phyloP scores from a whole-genome alignment of 140 eudicot species.

The Anethum foeniculum region DNA sequence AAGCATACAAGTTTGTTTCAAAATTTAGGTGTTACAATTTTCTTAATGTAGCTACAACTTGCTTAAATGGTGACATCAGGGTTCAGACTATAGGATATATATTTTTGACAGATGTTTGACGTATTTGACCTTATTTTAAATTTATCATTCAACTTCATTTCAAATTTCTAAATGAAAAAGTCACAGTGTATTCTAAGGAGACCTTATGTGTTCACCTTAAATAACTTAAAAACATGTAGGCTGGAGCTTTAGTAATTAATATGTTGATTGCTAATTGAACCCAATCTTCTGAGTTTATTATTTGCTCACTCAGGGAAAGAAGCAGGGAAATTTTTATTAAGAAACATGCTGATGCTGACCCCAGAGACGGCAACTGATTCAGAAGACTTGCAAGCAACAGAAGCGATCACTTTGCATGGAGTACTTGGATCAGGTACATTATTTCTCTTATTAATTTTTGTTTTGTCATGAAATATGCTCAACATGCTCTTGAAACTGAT shows the following conservation, averaged over 20 bases:
- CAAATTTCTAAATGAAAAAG: background rate
- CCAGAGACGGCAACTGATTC: constrained; percentile 63
- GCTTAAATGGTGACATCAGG: background rate
- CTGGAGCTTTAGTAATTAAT: background rate
- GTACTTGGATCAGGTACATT: constrained; percentile 36
- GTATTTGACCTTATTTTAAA: background rate
- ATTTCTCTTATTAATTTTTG: background rate
- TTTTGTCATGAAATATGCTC: background rate
- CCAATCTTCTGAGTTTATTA: constrained; percentile 2
- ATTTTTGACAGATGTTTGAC: background rate
- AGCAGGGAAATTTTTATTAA: constrained; percentile 37
- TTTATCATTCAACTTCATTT: background rate
- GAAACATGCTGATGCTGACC: constrained; percentile 53
- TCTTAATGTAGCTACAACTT: background rate
- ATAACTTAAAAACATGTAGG: background rate
- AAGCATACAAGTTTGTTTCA: background rate
- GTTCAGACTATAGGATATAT: background rate
- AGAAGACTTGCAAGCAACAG: constrained; percentile 73
- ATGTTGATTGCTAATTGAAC: background rate
- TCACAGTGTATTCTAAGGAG: background rate
- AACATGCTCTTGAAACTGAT: background rate
- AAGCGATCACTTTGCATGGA: constrained; percentile 62
- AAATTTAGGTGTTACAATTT: background rate
- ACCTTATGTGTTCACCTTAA: background rate
- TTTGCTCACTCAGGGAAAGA: constrained; percentile 32